These are phyloP conservation scores for Pholiota conissans DNA, from an alignment of 768 basidiomycete species.

Conservation along the genomic window DNA sequence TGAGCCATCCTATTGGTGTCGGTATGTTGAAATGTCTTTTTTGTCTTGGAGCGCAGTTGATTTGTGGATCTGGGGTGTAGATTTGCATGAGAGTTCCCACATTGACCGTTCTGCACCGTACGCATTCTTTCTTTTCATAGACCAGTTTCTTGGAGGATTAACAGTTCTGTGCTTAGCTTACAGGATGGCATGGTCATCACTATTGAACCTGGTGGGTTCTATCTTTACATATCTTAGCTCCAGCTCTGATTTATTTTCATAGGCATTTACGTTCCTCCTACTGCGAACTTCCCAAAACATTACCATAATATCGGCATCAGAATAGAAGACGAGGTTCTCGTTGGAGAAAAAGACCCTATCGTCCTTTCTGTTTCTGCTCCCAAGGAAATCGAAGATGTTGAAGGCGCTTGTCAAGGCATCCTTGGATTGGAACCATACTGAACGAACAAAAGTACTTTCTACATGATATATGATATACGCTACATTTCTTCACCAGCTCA, in stretches of 20 bases:
- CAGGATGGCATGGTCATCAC: conserved; percentile 90
- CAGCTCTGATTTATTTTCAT: conserved; percentile 6
- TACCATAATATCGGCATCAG: conserved; percentile 93
- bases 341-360: conserved; percentile 58
- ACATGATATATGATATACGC: not conserved
- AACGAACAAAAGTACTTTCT: not conserved
- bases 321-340: conserved; percentile 87
- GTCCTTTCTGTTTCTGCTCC: conserved; percentile 75
- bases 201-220: conserved; percentile 75
- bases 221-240: not conserved
- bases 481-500: not conserved
- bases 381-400: conserved; percentile 82
- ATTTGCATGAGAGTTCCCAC: conserved; percentile 83
- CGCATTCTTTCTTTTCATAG: conserved; percentile 21
- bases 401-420: conserved; percentile 76
- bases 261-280: conserved; percentile 89
- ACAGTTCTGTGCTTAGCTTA: conserved; percentile 42
- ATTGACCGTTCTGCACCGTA: conserved; percentile 56
- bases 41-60: not conserved
- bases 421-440: conserved; percentile 59
- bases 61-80: conserved; percentile 36
- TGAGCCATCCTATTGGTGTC: conserved; percentile 92
- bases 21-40: conserved; percentile 42
- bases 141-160: not conserved
- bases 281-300: conserved; percentile 73